phyloP scores from a whole-genome alignment of 176 grass and related monocot species.

The Bonia amplexicaulis region DNA sequence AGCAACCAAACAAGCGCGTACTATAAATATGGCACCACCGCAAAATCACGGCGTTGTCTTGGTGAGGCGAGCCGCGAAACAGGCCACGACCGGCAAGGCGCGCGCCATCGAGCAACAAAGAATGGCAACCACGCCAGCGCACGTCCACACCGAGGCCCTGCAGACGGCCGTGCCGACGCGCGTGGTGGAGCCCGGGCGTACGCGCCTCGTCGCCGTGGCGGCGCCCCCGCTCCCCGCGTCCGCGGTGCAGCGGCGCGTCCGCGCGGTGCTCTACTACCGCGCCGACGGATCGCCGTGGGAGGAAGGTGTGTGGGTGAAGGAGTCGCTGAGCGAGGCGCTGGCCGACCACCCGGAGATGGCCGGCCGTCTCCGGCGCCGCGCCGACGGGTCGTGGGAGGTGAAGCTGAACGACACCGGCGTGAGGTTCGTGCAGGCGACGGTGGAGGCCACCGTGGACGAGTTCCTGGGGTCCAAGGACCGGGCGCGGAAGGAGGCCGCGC shows the following conservation, averaged over 20 bases:
- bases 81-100: not conserved
- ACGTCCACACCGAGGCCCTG: slow-evolving; percentile 59
- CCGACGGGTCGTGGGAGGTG: slow-evolving; percentile 66
- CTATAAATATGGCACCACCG: not conserved
- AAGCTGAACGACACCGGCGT: slow-evolving; percentile 77
- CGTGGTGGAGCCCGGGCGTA: slow-evolving; percentile 23
- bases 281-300: slow-evolving; percentile 39
- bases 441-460: slow-evolving; percentile 54
- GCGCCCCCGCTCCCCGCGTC: not conserved
- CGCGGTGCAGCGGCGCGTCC: slow-evolving; percentile 42
- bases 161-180: slow-evolving; percentile 69
- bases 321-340: slow-evolving; percentile 56
- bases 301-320: slow-evolving; percentile 55
- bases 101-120: not conserved
- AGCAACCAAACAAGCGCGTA: not conserved
- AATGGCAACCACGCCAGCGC: slow-evolving; percentile 15
- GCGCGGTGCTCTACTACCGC: slow-evolving; percentile 74
- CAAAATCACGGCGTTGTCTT: not conserved
- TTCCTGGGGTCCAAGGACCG: slow-evolving; percentile 39
- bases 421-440: slow-evolving; percentile 58
- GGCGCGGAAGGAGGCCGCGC: slow-evolving; percentile 15
- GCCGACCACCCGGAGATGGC: slow-evolving; percentile 59
- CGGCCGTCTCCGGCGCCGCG: slow-evolving; percentile 57
- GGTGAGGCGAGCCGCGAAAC: not conserved
- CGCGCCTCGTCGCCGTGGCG: slow-evolving; percentile 39